phyloP scores from a whole-genome alignment of 1,284 basidiomycete species.

The Trichosporon sp. region DNA sequence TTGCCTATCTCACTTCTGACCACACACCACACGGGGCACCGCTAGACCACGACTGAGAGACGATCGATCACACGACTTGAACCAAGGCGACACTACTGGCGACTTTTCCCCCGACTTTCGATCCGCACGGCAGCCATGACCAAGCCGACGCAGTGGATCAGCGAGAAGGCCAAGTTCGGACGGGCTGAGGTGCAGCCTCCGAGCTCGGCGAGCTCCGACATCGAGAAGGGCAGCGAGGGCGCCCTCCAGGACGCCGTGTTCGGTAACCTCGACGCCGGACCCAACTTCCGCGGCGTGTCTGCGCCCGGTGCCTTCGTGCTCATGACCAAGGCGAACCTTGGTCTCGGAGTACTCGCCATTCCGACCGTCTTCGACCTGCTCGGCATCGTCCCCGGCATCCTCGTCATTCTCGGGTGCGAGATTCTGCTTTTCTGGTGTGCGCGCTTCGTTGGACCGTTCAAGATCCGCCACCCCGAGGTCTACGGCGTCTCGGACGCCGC shows the following conservation, averaged over 20 bases:
- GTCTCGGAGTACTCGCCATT: slow-evolving; percentile 33
- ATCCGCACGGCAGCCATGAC: not conserved
- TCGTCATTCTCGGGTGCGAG: slow-evolving; percentile 28
- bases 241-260: slow-evolving; percentile 27
- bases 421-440: slow-evolving; percentile 28
- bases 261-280: slow-evolving; percentile 23
- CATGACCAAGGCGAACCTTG: slow-evolving; percentile 32
- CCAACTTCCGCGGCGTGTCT: slow-evolving; percentile 28
- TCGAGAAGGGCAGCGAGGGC: not conserved
- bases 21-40: too few species aligned
- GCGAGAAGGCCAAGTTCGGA: not conserved
- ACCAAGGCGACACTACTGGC: not conserved
- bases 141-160: not conserved
- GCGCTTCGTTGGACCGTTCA: slow-evolving; percentile 21
- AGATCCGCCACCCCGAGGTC: slow-evolving; percentile 20
- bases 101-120: not conserved
- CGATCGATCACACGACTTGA: too few species aligned
- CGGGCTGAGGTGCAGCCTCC: not conserved
- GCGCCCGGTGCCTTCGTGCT: slow-evolving; percentile 18
- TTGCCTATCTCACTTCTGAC: not conserved
- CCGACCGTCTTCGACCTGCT: slow-evolving; percentile 30
- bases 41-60: not conserved
- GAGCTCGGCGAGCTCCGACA: not conserved
- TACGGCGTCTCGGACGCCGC: slow-evolving; percentile 30
- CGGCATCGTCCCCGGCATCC: slow-evolving; percentile 33